Base-by-base conservation (phyloP, 441 rosid species). In the Erodium moschatum region DNA sequence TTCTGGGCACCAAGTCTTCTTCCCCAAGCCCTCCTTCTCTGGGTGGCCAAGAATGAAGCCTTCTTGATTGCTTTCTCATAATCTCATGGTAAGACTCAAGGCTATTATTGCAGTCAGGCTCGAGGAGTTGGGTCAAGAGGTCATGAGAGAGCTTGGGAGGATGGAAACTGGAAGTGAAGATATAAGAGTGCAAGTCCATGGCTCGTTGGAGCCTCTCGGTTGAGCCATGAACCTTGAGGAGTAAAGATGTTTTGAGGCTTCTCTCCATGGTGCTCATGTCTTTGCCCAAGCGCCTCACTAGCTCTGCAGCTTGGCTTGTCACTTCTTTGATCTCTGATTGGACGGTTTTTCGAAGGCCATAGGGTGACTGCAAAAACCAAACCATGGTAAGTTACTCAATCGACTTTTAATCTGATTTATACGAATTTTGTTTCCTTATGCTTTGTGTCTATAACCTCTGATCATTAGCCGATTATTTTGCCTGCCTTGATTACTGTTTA, bases 31-130 rank as follows among this genome's bases (percentile, higher is more conserved):
- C 82, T 9, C 81, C 87, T 16, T 86, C 91, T 73, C 86, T 76
- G 0, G 85, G 83, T 6, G 90, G 93, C 90, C 89, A 86, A 9
- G 88, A 84, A 66, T 83, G 74, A 69, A 76, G 69, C 80, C 87
- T 79, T 69, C 84, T 80, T 0, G 83, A 82, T 10, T 83, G 85
- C 79, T 84, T 84, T 78, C 92, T 81, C 86, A 81, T 81, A 82
- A 72, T 69, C 73, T 84, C 86, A 56, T 85, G 86, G 78, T 84
- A 83, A 1, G 82, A 70, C 70, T 85, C 85, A 11, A 35, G 1
- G 40, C 40, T 0, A 35, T 35, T 35, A 6, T 35, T 7, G 40
- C 8, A 35, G 40, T 81, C 81, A 5, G 20, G 20, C 20, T 81
- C 74, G 0, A 67, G 69, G 10, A 71, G 20, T 35, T 69, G 73